A percentile compares a stretch with the other conserved stretches of the same genome.
phyloP scores from a whole-genome alignment of 2,329 filamentous ascomycete genomes.

The Pseudogymnoascus sp. region DNA sequence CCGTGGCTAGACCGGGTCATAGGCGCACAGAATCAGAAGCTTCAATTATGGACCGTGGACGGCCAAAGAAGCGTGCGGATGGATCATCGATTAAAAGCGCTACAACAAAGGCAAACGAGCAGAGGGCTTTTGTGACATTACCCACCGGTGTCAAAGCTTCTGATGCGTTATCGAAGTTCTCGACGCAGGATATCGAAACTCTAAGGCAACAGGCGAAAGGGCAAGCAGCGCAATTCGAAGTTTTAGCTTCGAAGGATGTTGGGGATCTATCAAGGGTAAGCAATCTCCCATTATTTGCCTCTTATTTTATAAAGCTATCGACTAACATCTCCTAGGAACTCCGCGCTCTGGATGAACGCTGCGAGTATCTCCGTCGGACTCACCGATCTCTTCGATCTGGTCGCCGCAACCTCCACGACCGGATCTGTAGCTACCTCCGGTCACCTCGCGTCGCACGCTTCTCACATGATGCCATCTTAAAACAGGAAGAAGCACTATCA shows the following conservation, averaged over 20 bases:
- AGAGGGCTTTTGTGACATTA: constrained; percentile 51
- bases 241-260: constrained; percentile 54
- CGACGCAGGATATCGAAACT: constrained; percentile 38
- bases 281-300: neutral
- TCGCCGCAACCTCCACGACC: constrained; percentile 65
- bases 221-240: constrained; percentile 55
- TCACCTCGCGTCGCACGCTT: constrained; percentile 63
- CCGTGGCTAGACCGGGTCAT: constrained; percentile 30
- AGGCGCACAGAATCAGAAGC: constrained; percentile 49
- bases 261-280: constrained; percentile 55
- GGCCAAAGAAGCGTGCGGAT: constrained; percentile 48
- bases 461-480: constrained; percentile 65
- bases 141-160: constrained; percentile 47
- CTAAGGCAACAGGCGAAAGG: constrained; percentile 54
- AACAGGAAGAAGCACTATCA: constrained; percentile 70
- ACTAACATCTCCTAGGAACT: constrained; percentile 47
- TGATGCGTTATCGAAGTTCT: constrained; percentile 44
- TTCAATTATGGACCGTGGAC: constrained; percentile 52
- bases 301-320: neutral
- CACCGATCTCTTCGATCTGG: constrained; percentile 68
- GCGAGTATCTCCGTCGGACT: constrained; percentile 68
- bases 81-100: constrained; percentile 28
- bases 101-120: constrained; percentile 37
- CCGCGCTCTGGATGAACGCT: constrained; percentile 65
- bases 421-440: constrained; percentile 70